phyloP scores from a whole-genome alignment of 2,329 filamentous ascomycete genomes.

The Capronia americana region DNA sequence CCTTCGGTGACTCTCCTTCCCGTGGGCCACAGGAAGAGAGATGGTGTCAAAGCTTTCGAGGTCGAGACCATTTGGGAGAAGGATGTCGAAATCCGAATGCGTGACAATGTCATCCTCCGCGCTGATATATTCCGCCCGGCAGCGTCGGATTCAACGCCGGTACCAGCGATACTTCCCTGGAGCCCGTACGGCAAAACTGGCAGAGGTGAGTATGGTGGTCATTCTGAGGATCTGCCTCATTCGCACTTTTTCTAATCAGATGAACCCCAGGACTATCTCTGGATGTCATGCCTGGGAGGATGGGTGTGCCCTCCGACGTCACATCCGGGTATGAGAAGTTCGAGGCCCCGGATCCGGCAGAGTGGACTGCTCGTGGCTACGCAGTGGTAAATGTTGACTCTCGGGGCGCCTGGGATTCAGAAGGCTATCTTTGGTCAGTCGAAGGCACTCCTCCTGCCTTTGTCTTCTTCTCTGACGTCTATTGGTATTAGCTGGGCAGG shows the following conservation, averaged over 20 bases:
- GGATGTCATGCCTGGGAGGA: conserved; percentile 33
- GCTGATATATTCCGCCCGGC: conserved; percentile 42
- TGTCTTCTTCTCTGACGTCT: not conserved
- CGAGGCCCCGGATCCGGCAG: conserved; percentile 42
- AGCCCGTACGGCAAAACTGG: conserved; percentile 43
- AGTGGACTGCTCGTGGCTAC: conserved; percentile 42
- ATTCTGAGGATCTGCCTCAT: too few species aligned
- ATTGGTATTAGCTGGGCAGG: not conserved
- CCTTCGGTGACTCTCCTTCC: too few species aligned
- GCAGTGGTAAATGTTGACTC: conserved; percentile 44
- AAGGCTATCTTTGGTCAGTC: conserved; percentile 41
- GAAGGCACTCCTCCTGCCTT: not conserved
- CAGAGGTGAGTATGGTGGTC: conserved; percentile 20
- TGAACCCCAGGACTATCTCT: conserved; percentile 1
- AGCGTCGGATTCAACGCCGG: conserved; percentile 5
- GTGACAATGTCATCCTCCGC: conserved; percentile 41
- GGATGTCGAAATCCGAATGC: conserved; percentile 37
- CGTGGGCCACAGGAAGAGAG: too few species aligned
- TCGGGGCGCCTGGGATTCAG: conserved; percentile 40
- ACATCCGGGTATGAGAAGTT: conserved; percentile 32
- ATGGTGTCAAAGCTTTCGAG: not conserved
- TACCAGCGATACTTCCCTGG: conserved; percentile 42
- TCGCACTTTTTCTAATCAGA: too few species aligned
- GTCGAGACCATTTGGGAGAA: conserved; percentile 34
- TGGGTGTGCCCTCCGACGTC: conserved; percentile 24